Conservation (phyloP, 192 early-diverging fungal genomes). For the Phycomyces nitens region DNA sequence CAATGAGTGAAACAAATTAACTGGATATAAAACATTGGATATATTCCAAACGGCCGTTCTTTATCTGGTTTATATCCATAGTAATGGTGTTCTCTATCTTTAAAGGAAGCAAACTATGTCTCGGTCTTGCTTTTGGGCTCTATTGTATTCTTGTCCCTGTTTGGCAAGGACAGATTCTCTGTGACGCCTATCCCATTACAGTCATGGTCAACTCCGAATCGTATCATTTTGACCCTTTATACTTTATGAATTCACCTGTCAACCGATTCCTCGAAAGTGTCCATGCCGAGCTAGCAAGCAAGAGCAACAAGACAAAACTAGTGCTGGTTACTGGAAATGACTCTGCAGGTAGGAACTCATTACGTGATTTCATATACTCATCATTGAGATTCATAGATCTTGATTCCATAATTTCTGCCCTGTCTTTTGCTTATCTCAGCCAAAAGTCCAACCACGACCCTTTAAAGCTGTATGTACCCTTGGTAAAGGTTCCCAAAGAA, state of each 20-base stretch:
- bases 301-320: background rate
- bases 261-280: constrained; percentile 8
- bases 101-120: too few species aligned
- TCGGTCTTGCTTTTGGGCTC: too few species aligned
- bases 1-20: too few species aligned
- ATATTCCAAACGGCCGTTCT: too few species aligned
- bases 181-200: too few species aligned
- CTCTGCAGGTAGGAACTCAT: constrained; percentile 53
- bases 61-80: too few species aligned
- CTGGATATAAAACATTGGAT: too few species aligned
- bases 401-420: constrained; percentile 63
- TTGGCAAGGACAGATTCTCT: too few species aligned
- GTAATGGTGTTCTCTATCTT: too few species aligned
- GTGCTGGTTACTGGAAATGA: constrained; percentile 69
- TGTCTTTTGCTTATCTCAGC: constrained; percentile 53
- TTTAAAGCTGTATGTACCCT: constrained; percentile 43
- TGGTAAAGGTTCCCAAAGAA: constrained; percentile 52
- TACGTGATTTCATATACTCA: background rate
- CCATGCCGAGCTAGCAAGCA: background rate
- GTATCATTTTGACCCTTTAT: background rate
- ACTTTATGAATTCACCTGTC: constrained; percentile 3
- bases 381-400: constrained; percentile 47
- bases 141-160: too few species aligned
- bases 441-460: constrained; percentile 4
- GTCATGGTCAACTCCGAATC: too few species aligned